Percentiles rank a stretch among this genome's conserved stretches.
These are phyloP conservation scores for Prunus fruticosa DNA, from an alignment of 306 rosid genomes.

Conservation along the genomic window DNA sequence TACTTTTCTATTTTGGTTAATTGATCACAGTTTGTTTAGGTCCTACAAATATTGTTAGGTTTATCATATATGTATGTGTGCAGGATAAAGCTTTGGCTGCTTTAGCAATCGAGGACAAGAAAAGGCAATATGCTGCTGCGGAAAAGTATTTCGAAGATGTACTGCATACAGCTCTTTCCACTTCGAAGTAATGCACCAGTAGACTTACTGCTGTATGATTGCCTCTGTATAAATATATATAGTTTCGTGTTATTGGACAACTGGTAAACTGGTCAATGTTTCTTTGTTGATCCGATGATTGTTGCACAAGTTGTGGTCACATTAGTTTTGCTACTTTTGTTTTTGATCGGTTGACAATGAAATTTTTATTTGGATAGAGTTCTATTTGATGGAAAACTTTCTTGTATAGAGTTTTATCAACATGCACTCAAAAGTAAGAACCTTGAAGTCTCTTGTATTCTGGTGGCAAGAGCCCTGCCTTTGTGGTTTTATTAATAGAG, in stretches of 20 bases:
- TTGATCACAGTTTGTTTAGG: not conserved
- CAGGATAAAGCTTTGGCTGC: conserved; percentile 99
- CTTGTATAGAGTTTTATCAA: not conserved
- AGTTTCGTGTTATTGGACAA: not conserved
- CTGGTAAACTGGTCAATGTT: not conserved
- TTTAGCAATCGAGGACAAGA: conserved; percentile 95
- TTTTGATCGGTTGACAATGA: not conserved
- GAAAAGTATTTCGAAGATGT: conserved; percentile 94
- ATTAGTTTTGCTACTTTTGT: too few species aligned
- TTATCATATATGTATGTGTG: conserved; percentile 14
- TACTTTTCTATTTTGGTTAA: conserved; percentile 11
- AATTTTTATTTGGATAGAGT: not conserved
- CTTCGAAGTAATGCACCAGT: conserved; percentile 34
- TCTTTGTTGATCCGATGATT: not conserved
- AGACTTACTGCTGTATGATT: not conserved
- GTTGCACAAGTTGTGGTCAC: not conserved
- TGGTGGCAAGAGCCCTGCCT: too few species aligned
- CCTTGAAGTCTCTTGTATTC: too few species aligned
- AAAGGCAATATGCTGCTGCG: conserved; percentile 84
- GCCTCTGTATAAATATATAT: not conserved
- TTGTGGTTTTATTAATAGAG: too few species aligned
- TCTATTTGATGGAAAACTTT: not conserved
- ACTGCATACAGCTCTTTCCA: conserved; percentile 78
- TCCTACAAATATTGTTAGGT: not conserved
- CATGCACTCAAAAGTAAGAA: too few species aligned